These are phyloP conservation scores for Geotrichum klebahnii DNA, from an alignment of 1,139 yeast species.

Conservation along the genomic window DNA sequence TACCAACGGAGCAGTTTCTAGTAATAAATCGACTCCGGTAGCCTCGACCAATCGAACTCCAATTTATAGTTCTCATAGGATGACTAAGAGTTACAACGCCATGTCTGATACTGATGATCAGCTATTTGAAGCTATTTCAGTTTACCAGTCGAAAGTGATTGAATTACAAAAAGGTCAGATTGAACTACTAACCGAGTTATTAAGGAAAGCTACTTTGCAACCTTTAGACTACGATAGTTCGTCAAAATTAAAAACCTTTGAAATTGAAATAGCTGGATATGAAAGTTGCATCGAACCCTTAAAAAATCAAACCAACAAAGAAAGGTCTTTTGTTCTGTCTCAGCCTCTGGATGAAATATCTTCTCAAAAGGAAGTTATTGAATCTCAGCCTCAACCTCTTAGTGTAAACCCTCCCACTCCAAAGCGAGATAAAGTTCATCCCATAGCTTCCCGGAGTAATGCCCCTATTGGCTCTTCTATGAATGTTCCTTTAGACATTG, in stretches of 20 bases:
- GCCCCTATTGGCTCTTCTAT: background rate
- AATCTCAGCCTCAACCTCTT: background rate
- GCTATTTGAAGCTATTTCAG: constrained; percentile 6
- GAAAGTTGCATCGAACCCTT: background rate
- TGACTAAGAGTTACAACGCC: background rate
- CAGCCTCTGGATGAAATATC: too few relatives aligned
- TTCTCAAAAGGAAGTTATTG: background rate
- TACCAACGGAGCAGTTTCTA: background rate
- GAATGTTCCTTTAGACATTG: constrained; percentile 9
- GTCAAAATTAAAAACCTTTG: constrained; percentile 7
- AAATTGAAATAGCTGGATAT: constrained; percentile 8
- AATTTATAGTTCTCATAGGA: background rate
- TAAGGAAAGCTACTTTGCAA: background rate
- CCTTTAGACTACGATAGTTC: background rate
- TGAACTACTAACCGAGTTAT: background rate
- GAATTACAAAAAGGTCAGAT: constrained; percentile 14
- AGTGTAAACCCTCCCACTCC: background rate
- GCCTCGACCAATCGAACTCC: constrained; percentile 5
- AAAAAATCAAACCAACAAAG: background rate
- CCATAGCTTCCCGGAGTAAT: background rate
- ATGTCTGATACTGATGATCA: constrained; percentile 6
- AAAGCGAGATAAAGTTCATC: too few relatives aligned
- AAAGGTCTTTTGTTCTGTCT: background rate
- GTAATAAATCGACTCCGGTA: background rate
- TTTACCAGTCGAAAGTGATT: constrained; percentile 14